Evolutionary conservation across 2,329 filamentous ascomycete genomes (phyloP), one percentile per base, ranked within the genome.

Genomic region (Trichoderma koningiopsis): DNA sequence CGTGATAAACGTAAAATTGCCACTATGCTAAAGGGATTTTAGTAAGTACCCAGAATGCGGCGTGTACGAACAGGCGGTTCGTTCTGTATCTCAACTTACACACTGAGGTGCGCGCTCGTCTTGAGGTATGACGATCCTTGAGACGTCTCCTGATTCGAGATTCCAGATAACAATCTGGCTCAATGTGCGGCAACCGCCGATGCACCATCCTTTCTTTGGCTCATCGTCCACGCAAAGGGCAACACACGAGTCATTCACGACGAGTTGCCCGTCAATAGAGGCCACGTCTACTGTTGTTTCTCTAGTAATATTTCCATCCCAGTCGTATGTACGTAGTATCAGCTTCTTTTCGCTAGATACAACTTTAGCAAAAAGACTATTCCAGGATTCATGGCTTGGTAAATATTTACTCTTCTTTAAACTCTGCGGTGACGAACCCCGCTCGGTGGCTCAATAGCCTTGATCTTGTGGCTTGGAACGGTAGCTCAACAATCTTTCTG

Each of bases 61-160:
- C 1, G 27, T 33, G 24, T 14, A 11, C 14, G 8, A 27, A 10
- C 5, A 35, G 10, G 11, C 10, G 31, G 4, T 13, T 24, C n/a
- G n/a, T 49, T 11, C 27, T 22, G 47, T 27, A 24, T n/a, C 16
- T 24, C 43, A 43, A 27, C 52, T 58, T 58, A 66, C 63, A 66
- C 63, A 66, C 10, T 66, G 63, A 58, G 53, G 63, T 5, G 37
- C 63, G n/a, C 63, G 63, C 0, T 66, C 63, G 27, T 66, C 63
- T 35, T 66, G 63, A 7, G 63, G 63, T 37, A 66, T 66, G 8
- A 47, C 37, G 19, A 66, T 27, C n/a, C 13, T 66, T 47, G 27
- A 13, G 0, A 49, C 0, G n/a, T 66, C 16, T 58, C n/a, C 63
- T 29, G 29, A 58, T 27, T 58, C 53, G 7, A n/a, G 57, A 57